These are phyloP conservation scores for Salvia rosmarinus DNA, from an alignment of 257 asterid species.

Conservation along the genomic window DNA sequence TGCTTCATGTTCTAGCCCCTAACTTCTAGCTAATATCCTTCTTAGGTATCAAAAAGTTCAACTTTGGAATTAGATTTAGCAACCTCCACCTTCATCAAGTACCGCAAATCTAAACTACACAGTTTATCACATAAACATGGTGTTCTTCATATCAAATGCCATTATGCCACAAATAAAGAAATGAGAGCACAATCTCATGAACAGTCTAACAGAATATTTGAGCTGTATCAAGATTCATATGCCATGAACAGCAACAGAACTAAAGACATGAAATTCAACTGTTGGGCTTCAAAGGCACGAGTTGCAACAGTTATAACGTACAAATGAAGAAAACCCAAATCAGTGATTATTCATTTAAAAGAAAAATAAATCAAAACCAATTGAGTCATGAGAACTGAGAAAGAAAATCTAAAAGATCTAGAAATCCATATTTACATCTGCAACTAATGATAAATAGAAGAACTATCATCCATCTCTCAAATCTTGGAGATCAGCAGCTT, in stretches of 20 bases:
- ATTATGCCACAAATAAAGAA: not conserved
- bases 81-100: conserved; percentile 7
- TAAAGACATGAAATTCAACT: conserved; percentile 1
- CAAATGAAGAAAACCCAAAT: conserved; percentile 5
- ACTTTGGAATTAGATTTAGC: not conserved
- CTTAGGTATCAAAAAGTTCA: not conserved
- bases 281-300: not conserved
- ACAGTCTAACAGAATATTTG: conserved; percentile 5
- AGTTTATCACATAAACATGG: not conserved
- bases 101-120: not conserved
- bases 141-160: conserved; percentile 1
- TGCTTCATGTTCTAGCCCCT: not conserved
- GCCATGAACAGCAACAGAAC: not conserved
- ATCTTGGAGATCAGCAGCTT: conserved; percentile 34
- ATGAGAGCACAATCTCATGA: not conserved
- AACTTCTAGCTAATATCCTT: not conserved
- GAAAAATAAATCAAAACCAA: not conserved
- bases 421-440: conserved; percentile 47
- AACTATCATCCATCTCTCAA: conserved; percentile 32
- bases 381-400: not conserved
- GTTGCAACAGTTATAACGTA: conserved; percentile 5
- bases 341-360: conserved; percentile 10
- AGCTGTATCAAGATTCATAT: not conserved
- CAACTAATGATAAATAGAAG: conserved; percentile 38
- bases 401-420: conserved; percentile 35